Percentiles rank a stretch among this genome's conserved stretches.
Evolutionary conservation across 257 asterid genomes (phyloP).

Genomic region (Ocimum tenuiflorum): DNA sequence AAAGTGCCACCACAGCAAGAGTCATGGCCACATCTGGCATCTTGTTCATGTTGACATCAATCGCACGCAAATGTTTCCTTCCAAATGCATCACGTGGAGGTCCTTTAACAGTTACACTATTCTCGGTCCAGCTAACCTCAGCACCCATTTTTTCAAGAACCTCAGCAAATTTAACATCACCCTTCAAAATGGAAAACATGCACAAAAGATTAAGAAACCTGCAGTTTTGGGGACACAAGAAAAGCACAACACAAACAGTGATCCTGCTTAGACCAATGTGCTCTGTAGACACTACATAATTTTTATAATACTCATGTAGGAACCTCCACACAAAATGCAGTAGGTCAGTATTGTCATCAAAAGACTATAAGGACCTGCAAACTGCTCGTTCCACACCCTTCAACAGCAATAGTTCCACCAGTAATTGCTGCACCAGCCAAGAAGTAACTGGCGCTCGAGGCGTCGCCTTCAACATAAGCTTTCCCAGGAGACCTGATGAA

Average conservation of each 20-base stretch:
- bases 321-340: not conserved
- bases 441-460: slow-evolving; percentile 98
- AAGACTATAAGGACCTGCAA: slow-evolving; percentile 55
- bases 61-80: slow-evolving; percentile 58
- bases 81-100: slow-evolving; percentile 59
- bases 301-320: too few species aligned
- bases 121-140: slow-evolving; percentile 88
- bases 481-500: slow-evolving; percentile 83
- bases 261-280: too few species aligned
- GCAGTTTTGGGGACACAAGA: too few species aligned
- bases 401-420: slow-evolving; percentile 86
- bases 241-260: too few species aligned
- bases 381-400: slow-evolving; percentile 98
- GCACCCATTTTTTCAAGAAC: slow-evolving; percentile 98
- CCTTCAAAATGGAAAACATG: slow-evolving; percentile 35
- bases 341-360: not conserved
- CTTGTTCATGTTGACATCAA: slow-evolving; percentile 94
- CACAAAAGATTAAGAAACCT: not conserved
- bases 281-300: too few species aligned
- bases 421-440: slow-evolving; percentile 98
- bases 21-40: slow-evolving; percentile 99
- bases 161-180: slow-evolving; percentile 94
- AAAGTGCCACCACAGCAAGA: slow-evolving; percentile 93
- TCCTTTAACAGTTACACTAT: slow-evolving; percentile 86
- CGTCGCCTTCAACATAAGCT: slow-evolving; percentile 96